Conservation (phyloP, 495 filamentous ascomycete species). For the Penicillium goetzii region DNA sequence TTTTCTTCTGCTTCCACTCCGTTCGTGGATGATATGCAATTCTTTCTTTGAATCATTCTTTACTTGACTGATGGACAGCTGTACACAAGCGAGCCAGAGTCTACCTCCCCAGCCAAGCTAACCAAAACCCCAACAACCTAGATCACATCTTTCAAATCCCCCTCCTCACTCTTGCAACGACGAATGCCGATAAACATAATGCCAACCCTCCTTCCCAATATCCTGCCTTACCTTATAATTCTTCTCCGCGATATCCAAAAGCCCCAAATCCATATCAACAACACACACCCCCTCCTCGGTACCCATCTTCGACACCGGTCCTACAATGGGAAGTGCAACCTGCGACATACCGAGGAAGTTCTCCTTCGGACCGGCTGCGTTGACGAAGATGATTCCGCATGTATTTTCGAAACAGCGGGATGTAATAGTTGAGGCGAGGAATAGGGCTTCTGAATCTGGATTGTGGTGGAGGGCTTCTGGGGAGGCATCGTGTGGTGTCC, state of each 20-base stretch:
- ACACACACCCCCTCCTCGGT: conserved; percentile 71
- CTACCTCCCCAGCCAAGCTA: neutral
- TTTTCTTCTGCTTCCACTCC: too few relatives aligned
- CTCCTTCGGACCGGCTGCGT: conserved; percentile 64
- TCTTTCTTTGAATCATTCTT: too few relatives aligned
- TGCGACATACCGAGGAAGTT: conserved; percentile 68
- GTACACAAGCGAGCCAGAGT: too few relatives aligned
- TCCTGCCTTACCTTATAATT: conserved; percentile 81
- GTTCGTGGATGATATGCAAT: too few relatives aligned
- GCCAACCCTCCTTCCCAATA: conserved; percentile 70
- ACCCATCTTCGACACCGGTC: conserved; percentile 62
- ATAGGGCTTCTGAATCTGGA: conserved; percentile 65
- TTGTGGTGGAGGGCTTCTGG: conserved; percentile 59
- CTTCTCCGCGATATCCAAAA: conserved; percentile 73
- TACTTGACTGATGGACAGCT: too few relatives aligned
- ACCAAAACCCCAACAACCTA: neutral
- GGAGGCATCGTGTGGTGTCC: conserved; percentile 60
- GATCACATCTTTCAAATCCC: neutral
- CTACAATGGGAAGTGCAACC: conserved; percentile 74
- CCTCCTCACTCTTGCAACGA: neutral
- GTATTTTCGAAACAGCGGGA: conserved; percentile 82
- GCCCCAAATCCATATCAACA: conserved; percentile 73
- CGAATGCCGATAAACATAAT: conserved; percentile 69
- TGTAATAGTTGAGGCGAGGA: conserved; percentile 68
- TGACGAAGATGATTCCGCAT: conserved; percentile 75